phyloP scores from a whole-genome alignment of 2,329 filamentous ascomycete genomes.

The Fusarium sp. region DNA sequence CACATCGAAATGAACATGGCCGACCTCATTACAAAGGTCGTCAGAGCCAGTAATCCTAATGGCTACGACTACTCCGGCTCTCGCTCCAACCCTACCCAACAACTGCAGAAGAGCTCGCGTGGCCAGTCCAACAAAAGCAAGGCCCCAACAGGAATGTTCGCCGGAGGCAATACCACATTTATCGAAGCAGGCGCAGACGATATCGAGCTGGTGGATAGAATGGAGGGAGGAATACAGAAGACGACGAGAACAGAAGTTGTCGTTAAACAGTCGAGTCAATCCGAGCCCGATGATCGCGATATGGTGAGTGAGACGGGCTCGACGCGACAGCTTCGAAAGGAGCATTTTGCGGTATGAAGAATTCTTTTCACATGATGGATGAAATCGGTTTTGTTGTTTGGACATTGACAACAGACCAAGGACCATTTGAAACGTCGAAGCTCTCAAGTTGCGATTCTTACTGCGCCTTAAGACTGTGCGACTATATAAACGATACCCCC shows the following conservation, averaged over 20 bases:
- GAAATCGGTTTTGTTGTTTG: neutral
- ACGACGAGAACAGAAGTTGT: constrained; percentile 47
- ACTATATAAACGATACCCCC: constrained; percentile 24
- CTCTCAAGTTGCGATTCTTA: neutral
- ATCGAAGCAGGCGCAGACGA: constrained; percentile 45
- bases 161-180: constrained; percentile 43
- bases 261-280: constrained; percentile 38
- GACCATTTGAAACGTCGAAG: neutral
- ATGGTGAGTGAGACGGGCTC: constrained; percentile 44
- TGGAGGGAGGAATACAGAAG: constrained; percentile 45
- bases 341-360: constrained; percentile 40
- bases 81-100: constrained; percentile 33
- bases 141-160: constrained; percentile 41
- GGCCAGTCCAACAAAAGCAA: constrained; percentile 13
- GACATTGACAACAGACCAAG: constrained; percentile 8
- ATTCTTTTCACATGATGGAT: neutral
- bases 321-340: constrained; percentile 40
- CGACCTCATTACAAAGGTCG: constrained; percentile 62
- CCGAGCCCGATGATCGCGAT: constrained; percentile 44
- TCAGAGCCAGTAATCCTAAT: constrained; percentile 44
- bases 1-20: constrained; percentile 70
- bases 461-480: neutral
- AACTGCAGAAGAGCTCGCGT: constrained; percentile 34
- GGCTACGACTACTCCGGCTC: constrained; percentile 47
- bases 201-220: constrained; percentile 37